Conservation (phyloP, 2,329 filamentous ascomycete species). For the Fusarium tricinctum region DNA sequence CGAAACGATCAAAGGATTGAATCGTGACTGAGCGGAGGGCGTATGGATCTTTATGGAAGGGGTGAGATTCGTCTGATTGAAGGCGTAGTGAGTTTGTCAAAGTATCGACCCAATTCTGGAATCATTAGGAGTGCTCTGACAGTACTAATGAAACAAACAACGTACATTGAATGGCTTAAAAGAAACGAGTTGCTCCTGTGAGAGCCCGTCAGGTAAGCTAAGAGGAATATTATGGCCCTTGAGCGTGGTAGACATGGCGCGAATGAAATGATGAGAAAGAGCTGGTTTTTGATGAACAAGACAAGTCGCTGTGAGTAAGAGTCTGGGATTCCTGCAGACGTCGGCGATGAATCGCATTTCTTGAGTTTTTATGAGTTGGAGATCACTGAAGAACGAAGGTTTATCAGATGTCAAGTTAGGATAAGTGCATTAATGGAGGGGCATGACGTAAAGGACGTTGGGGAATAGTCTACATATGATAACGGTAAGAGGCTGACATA, state of each 20-base stretch:
- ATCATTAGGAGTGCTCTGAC: neutral
- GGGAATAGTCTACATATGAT: conserved; percentile 6
- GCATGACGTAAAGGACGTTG: conserved; percentile 25
- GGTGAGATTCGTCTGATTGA: conserved; percentile 61
- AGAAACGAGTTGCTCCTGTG: conserved; percentile 59
- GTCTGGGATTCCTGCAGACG: conserved; percentile 12
- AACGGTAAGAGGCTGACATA: neutral
- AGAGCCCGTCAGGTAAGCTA: conserved; percentile 60
- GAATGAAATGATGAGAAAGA: conserved; percentile 1
- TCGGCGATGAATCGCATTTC: conserved; percentile 32
- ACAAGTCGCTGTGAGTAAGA: conserved; percentile 10
- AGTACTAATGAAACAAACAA: accelerated
- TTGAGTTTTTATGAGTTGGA: neutral
- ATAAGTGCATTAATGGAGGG: neutral
- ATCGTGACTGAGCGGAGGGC: conserved; percentile 64
- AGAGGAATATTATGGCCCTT: conserved; percentile 56
- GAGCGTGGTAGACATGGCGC: conserved; percentile 46
- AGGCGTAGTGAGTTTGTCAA: conserved; percentile 62
- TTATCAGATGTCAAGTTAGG: neutral
- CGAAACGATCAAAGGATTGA: conserved; percentile 69
- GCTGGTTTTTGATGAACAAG: conserved; percentile 10
- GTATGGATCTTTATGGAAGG: conserved; percentile 69
- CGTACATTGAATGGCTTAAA: conserved; percentile 67
- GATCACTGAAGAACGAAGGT: neutral
- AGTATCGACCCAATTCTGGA: conserved; percentile 64